phyloP scores from a whole-genome alignment of 2,329 filamentous ascomycete genomes.

The Thielaviopsis euricoi region DNA sequence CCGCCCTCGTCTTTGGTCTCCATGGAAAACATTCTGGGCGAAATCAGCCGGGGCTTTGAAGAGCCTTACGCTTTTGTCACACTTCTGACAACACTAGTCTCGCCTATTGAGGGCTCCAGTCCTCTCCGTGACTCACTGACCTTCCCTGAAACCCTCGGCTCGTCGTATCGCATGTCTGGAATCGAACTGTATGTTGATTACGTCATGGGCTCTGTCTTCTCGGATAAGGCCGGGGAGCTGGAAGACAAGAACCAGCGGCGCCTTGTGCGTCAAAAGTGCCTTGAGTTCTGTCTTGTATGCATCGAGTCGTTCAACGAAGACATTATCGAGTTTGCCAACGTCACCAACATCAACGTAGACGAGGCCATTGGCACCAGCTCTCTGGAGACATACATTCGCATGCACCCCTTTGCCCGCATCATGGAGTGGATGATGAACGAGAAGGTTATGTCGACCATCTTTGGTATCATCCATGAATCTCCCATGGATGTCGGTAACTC shows the following conservation, averaged over 20 bases:
- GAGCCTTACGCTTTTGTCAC: slow-evolving; percentile 72
- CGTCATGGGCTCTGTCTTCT: slow-evolving; percentile 63
- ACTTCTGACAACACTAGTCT: slow-evolving; percentile 55
- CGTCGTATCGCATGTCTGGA: slow-evolving; percentile 57
- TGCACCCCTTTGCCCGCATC: slow-evolving; percentile 84
- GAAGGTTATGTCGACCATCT: slow-evolving; percentile 64
- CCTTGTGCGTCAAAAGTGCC: slow-evolving; percentile 60
- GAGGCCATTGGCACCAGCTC: slow-evolving; percentile 56
- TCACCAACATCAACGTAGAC: slow-evolving; percentile 61
- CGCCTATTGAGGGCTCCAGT: slow-evolving; percentile 43
- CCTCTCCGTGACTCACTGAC: slow-evolving; percentile 59
- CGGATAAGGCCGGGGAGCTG: slow-evolving; percentile 46
- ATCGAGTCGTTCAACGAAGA: slow-evolving; percentile 87
- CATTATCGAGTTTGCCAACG: slow-evolving; percentile 68
- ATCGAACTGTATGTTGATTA: slow-evolving; percentile 92
- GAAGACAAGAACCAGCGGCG: slow-evolving; percentile 52
- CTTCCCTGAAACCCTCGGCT: slow-evolving; percentile 74
- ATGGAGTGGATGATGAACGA: slow-evolving; percentile 99
- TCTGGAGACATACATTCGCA: slow-evolving; percentile 60
- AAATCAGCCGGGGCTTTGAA: slow-evolving; percentile 65
- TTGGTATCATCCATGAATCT: slow-evolving; percentile 64
- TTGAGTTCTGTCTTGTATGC: slow-evolving; percentile 68
- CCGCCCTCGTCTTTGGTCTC: slow-evolving; percentile 15
- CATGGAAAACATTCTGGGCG: slow-evolving; percentile 53
- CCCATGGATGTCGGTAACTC: slow-evolving; percentile 54